Percentiles rank a stretch among this genome's conserved stretches.
phyloP scores from a whole-genome alignment of 441 rosid species.

The Manihot esculenta region DNA sequence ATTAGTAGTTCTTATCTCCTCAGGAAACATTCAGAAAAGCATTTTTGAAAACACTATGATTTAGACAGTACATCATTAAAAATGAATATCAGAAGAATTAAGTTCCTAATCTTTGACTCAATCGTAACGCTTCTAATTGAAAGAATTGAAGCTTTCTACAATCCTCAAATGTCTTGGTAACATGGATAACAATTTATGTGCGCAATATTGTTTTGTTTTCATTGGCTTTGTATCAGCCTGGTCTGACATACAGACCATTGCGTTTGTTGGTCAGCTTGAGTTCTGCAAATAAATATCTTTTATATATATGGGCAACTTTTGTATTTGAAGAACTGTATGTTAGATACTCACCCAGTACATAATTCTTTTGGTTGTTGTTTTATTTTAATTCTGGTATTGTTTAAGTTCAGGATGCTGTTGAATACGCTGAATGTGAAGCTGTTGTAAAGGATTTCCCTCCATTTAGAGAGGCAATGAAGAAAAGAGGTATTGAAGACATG shows the following conservation, averaged over 20 bases:
- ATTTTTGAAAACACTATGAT: not conserved
- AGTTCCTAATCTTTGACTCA: too few species aligned
- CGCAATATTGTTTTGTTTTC: not conserved
- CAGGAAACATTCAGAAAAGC: not conserved
- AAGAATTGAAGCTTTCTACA: not conserved
- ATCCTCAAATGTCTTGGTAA: not conserved
- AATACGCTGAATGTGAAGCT: conserved; percentile 91
- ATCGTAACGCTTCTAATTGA: not conserved
- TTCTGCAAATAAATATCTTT: conserved; percentile 4
- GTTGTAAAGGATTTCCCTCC: conserved; percentile 74
- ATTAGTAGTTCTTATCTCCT: not conserved
- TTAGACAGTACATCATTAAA: not conserved
- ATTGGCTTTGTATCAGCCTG: not conserved
- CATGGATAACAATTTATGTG: not conserved
- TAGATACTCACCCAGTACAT: not conserved
- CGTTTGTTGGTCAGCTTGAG: too few species aligned
- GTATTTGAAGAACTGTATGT: not conserved
- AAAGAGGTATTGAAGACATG: conserved; percentile 87
- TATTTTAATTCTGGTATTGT: conserved; percentile 17
- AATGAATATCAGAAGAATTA: not conserved
- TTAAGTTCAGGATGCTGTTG: conserved; percentile 66
- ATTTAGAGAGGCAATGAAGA: conserved; percentile 83
- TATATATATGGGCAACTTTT: not conserved
- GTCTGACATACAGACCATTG: not conserved
- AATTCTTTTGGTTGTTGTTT: not conserved